Evolutionary conservation across 768 basidiomycete species (phyloP), one percentile per base, ranked within the genome.

Genomic region (Suillus hirtellus): DNA sequence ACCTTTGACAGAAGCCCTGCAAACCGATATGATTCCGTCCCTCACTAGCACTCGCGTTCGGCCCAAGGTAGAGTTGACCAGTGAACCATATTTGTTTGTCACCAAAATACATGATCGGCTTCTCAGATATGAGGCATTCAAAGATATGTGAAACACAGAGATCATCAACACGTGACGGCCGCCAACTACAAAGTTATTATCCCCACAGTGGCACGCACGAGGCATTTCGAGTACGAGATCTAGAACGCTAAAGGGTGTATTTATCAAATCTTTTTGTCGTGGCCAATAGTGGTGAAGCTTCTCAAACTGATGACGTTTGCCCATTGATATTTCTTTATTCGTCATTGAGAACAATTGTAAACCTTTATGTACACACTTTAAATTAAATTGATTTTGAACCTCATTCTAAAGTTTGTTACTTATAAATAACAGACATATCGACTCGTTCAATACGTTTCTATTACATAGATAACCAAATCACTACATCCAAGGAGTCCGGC

Each of bases 291-390:
- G 6, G 6, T 24, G 38, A 31, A 14, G 40, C 42, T 58, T 58
- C 56, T 42, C 38, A 38, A 40, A 56, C 21, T 27, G 17, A 42
- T 58, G 40, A 58, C 56, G 56, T 58, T 58, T 58, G 56, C 17
- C 17, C 40, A 58, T 58, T 58, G 56, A 58, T 58, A 42, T 58
- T 58, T 19, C 56, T 43, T 58, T 19, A 58, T 58, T 17, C 3
- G 56, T 58, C 27, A 2, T 42, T 42, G 56, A 9, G 42, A 56
- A 58, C 40, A 58, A 58, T 58, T 58, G 56, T 11, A 4, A 56
- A 8, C 37, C 54, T 15, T 55, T 55, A 55, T 55, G 54, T 55
- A 55, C 54, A 21, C 15, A 8, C 2, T 55, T n/a, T 55, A 12
- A 6, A 31, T 31, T 34, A 35, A 55, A 55, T 55, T 38, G 54